Conservation (phyloP, 495 filamentous ascomycete genomes). For the Lasiosphaeria miniovina region DNA sequence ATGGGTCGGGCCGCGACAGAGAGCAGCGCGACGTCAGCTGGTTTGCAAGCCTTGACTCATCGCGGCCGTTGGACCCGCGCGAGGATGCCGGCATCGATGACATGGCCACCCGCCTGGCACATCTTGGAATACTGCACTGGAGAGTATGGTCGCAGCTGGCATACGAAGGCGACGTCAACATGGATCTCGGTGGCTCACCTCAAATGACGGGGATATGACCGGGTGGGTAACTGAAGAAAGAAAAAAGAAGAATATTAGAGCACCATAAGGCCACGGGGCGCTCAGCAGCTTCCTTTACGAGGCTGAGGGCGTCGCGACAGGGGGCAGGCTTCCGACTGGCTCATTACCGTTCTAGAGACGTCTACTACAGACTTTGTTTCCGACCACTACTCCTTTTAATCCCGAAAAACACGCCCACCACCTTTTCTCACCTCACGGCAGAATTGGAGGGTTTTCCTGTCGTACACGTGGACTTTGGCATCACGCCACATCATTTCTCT, state of each 20-base stretch:
- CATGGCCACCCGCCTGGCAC: constrained; percentile 70
- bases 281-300: neutral
- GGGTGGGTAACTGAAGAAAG: neutral
- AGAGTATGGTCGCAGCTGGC: constrained; percentile 74
- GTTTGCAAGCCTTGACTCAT: constrained; percentile 20
- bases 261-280: neutral
- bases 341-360: constrained; percentile 6
- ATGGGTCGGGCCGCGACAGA: constrained; percentile 6
- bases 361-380: constrained; percentile 2
- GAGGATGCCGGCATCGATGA: constrained; percentile 58
- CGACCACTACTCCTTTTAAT: constrained; percentile 11
- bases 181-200: constrained; percentile 6
- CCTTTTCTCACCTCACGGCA: too few relatives aligned
- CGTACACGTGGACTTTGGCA: neutral
- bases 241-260: neutral
- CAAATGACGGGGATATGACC: constrained; percentile 5
- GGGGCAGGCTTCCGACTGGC: constrained; percentile 1
- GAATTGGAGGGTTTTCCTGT: too few relatives aligned
- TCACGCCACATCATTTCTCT: neutral
- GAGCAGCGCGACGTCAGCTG: constrained; percentile 21
- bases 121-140: constrained; percentile 82
- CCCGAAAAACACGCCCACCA: too few relatives aligned
- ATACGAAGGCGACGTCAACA: constrained; percentile 47
- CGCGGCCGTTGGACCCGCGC: constrained; percentile 32
- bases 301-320: neutral